Conservation (phyloP, 257 asterid species). For the Ballota nigra region DNA sequence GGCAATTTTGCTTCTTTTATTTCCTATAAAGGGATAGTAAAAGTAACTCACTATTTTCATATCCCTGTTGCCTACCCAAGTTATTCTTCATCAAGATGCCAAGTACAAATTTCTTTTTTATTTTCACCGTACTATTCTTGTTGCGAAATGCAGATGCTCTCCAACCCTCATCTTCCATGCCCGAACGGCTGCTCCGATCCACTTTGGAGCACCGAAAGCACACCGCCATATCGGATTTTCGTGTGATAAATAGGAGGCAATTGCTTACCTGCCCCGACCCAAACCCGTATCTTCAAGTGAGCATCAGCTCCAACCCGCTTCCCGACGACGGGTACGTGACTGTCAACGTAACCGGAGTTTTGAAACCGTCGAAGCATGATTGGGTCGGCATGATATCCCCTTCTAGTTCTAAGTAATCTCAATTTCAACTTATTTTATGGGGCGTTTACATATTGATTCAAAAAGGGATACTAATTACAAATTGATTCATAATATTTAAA, state of each 20-base stretch:
- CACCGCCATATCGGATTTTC: constrained; percentile 67
- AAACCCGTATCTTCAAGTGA: constrained; percentile 48
- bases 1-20: too few relatives aligned
- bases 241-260: constrained; percentile 51
- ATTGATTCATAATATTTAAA: too few relatives aligned
- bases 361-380: constrained; percentile 36
- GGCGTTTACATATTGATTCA: too few relatives aligned
- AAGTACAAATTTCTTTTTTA: too few relatives aligned
- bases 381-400: constrained; percentile 94
- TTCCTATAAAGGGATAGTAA: too few relatives aligned
- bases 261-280: constrained; percentile 39
- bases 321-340: constrained; percentile 46
- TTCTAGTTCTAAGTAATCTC: constrained; percentile 63
- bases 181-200: constrained; percentile 25
- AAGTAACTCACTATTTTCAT: too few relatives aligned
- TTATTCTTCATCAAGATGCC: too few relatives aligned
- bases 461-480: too few relatives aligned
- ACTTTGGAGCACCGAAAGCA: constrained; percentile 40
- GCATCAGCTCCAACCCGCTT: constrained; percentile 34
- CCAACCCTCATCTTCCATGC: constrained; percentile 16
- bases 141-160: not conserved
- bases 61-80: too few relatives aligned
- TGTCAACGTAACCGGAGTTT: constrained; percentile 61
- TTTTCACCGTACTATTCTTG: not conserved
- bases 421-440: too few relatives aligned